Conservation (phyloP, 805 yeast genomes). For the Candida tallmaniae region DNA sequence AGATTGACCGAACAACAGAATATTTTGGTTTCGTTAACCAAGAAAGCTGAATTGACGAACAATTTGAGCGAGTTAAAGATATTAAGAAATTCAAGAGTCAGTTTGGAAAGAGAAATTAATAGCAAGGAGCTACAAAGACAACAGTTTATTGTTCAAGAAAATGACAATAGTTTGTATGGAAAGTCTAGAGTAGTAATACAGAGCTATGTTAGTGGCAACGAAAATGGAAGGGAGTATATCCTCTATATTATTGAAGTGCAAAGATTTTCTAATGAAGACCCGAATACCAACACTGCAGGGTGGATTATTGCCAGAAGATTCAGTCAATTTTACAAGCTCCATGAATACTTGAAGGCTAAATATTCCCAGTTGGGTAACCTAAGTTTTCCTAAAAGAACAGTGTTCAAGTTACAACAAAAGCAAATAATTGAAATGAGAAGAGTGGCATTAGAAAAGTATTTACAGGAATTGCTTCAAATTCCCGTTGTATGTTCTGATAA, state of each 20-base stretch:
- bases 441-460: conserved; percentile 55
- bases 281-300: conserved; percentile 52
- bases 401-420: conserved; percentile 67
- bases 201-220: conserved; percentile 52
- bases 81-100: conserved; percentile 59
- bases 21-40: conserved; percentile 61
- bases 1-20: conserved; percentile 56
- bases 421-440: conserved; percentile 63
- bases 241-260: conserved; percentile 76
- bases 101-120: conserved; percentile 68
- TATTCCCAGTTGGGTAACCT: conserved; percentile 48
- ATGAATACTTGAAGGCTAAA: conserved; percentile 53
- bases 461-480: conserved; percentile 51
- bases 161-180: conserved; percentile 70
- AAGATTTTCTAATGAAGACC: conserved; percentile 38
- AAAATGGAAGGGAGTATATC: conserved; percentile 50
- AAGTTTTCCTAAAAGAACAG: conserved; percentile 54
- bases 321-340: conserved; percentile 73
- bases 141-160: conserved; percentile 79
- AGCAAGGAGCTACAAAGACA: conserved; percentile 71
- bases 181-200: conserved; percentile 54
- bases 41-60: conserved; percentile 82
- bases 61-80: conserved; percentile 65
- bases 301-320: conserved; percentile 92
- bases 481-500: conserved; percentile 72